Evolutionary conservation across 805 yeast genomes (phyloP).

Genomic region (Suhomyces prunicola): DNA sequence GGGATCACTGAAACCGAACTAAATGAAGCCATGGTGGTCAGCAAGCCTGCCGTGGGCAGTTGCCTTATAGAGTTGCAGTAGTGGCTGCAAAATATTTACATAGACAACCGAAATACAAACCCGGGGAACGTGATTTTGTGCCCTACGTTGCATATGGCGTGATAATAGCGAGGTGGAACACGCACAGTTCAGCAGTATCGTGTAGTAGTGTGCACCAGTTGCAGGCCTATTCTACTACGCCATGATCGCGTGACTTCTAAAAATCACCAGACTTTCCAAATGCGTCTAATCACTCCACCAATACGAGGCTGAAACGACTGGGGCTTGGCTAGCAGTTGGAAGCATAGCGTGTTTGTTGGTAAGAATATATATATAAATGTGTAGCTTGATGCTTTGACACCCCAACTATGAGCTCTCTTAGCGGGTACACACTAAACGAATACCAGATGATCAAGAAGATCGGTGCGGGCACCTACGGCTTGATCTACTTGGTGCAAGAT

Average conservation of each 20-base stretch:
- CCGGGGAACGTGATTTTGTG: not conserved
- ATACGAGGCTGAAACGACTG: not conserved
- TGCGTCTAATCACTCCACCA: not conserved
- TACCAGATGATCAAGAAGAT: conserved; percentile 48
- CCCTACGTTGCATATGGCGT: not conserved
- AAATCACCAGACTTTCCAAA: not conserved
- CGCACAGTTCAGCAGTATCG: not conserved
- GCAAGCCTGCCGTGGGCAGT: conserved; percentile 57
- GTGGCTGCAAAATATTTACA: not conserved
- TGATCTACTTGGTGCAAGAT: conserved; percentile 69
- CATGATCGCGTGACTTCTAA: not conserved
- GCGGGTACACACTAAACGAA: conserved; percentile 24
- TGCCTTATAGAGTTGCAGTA: conserved; percentile 17
- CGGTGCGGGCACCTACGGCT: conserved; percentile 86
- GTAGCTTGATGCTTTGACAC: no score
- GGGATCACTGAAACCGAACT: conserved; percentile 43
- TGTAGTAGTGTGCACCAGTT: not conserved
- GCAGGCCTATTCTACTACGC: not conserved
- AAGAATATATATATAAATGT: not conserved
- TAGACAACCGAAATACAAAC: not conserved
- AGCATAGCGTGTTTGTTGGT: not conserved
- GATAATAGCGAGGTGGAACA: not conserved
- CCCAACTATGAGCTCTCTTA: not conserved
- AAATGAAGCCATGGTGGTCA: conserved; percentile 50
- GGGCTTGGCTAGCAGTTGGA: not conserved